These are phyloP conservation scores for Lasiodiplodia sp. DNA, from an alignment of 2,329 filamentous ascomycete species.

Conservation along the genomic window DNA sequence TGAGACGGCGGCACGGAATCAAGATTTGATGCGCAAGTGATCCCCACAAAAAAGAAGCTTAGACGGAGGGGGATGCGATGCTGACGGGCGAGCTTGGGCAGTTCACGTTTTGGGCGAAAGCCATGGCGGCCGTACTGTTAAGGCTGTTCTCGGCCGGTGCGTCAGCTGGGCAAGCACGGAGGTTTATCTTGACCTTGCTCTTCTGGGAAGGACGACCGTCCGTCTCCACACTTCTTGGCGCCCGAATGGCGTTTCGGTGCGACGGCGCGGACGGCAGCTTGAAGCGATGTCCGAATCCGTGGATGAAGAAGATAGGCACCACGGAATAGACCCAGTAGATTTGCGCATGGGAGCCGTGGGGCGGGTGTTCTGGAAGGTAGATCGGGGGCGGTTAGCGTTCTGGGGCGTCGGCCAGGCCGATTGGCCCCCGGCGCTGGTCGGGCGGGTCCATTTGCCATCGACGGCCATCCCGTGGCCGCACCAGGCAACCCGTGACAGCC, in stretches of 20 bases:
- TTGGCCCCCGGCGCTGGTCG: not conserved
- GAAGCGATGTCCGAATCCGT: not conserved
- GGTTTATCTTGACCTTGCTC: not conserved
- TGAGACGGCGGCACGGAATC: not conserved
- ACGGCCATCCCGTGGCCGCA: constrained; percentile 15
- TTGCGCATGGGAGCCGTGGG: not conserved
- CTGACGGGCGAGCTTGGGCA: not conserved
- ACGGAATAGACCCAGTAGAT: not conserved
- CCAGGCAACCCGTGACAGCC: not conserved
- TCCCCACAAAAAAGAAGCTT: constrained; percentile 13
- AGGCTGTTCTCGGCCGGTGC: constrained; percentile 14
- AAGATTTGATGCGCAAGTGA: not conserved
- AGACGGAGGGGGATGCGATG: not conserved
- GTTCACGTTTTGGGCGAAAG: not conserved
- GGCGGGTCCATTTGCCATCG: constrained; percentile 20
- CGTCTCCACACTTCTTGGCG: constrained; percentile 11
- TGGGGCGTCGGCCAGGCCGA: constrained; percentile 9
- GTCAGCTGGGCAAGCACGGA: constrained; percentile 14
- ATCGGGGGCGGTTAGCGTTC: constrained; percentile 6
- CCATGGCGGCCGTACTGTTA: not conserved
- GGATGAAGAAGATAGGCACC: not conserved
- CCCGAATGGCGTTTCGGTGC: not conserved
- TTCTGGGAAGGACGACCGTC: constrained; percentile 9
- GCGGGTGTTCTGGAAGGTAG: constrained; percentile 12
- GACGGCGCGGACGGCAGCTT: not conserved